Evolutionary conservation across 2,329 filamentous ascomycete species (phyloP), one percentile per base, ranked within the genome.

Genomic region (Calonectria fujianensis): DNA sequence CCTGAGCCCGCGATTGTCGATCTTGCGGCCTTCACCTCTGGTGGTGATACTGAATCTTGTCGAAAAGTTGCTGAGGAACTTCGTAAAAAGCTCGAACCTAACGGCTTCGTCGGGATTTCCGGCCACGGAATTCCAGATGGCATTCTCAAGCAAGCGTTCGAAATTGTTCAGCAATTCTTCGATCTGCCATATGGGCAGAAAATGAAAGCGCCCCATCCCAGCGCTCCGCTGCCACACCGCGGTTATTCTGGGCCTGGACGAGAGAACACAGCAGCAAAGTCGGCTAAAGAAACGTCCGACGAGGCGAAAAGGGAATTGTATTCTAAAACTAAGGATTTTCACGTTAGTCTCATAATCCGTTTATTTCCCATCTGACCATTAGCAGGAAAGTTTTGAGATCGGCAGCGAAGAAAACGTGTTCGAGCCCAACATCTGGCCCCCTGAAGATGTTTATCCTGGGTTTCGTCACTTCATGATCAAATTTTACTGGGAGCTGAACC

Each of bases 321-420:
- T 59, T 59, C 54, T 10, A 39, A 59, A n/a, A 37, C 16, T 16
- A 9, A 59, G 14, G 54, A 59, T n/a, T 59, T 59, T 24, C 54
- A 59, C 16, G 54, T 59, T 13, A 24, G 54, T 59, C 29, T 27
- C 5, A 5, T n/a, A 10, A 37, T 13, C 20, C 4, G 3, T 6
- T 32, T 20, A n/a, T 27, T 37, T 24, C 3, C 9, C 20, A 24
- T 59, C 52, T 59, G n/a, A 37, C 32, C 20, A 10, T 59, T 14
- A 10, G 31, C n/a, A 59, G 54, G 54, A 59, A 37, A 59, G 54
- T n/a, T 59, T 59, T 14, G 54, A 59, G 31, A 39, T 59, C 24
- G 54, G 54, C 32, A 59, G 54, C 14, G 54, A 59, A 4, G 54
- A 37, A 37, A 59, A 59, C 20, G 10, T 10, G 4, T 37, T 37